Conservation (phyloP, 352 stramenopile species). For the Globisporangium abappressorium region DNA sequence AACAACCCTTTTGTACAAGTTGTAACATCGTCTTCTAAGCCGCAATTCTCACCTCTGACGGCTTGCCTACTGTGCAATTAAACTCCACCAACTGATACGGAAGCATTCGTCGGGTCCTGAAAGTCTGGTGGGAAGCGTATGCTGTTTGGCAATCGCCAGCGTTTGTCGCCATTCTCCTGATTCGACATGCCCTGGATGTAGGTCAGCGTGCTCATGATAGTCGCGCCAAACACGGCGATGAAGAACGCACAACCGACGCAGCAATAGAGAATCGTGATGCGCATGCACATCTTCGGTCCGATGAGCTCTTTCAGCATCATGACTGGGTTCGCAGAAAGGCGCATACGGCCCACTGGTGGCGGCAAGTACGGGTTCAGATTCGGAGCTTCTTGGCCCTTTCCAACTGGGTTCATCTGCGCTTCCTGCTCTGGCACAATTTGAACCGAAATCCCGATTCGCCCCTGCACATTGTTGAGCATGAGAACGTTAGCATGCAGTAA, state of each 20-base stretch:
- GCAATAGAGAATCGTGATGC: conserved; percentile 44
- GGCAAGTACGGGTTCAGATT: conserved; percentile 92
- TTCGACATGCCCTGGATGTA: conserved; percentile 39
- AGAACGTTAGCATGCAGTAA: neutral
- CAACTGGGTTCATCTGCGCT: conserved; percentile 63
- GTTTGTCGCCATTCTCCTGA: neutral
- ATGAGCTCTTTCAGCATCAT: conserved; percentile 76
- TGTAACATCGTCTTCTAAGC: neutral
- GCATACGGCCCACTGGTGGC: conserved; percentile 81
- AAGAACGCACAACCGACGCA: conserved; percentile 62
- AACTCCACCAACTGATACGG: neutral
- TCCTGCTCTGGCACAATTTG: conserved; percentile 87
- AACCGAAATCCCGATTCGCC: conserved; percentile 53
- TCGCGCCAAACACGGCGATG: conserved; percentile 63
- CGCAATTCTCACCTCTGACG: neutral
- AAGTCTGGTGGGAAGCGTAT: conserved; percentile 17
- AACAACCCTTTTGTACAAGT: neutral
- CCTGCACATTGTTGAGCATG: conserved; percentile 19
- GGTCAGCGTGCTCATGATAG: conserved; percentile 75
- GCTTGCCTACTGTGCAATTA: neutral
- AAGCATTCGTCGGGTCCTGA: conserved; percentile 7
- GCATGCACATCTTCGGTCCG: conserved; percentile 54
- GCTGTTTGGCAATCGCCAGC: conserved; percentile 9
- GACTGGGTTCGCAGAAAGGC: conserved; percentile 80
- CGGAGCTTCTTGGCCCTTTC: conserved; percentile 75